Evolutionary conservation across 202 grass and related monocot species (phyloP), one percentile per base, ranked within the genome.

Genomic region (Panicum hallii): DNA sequence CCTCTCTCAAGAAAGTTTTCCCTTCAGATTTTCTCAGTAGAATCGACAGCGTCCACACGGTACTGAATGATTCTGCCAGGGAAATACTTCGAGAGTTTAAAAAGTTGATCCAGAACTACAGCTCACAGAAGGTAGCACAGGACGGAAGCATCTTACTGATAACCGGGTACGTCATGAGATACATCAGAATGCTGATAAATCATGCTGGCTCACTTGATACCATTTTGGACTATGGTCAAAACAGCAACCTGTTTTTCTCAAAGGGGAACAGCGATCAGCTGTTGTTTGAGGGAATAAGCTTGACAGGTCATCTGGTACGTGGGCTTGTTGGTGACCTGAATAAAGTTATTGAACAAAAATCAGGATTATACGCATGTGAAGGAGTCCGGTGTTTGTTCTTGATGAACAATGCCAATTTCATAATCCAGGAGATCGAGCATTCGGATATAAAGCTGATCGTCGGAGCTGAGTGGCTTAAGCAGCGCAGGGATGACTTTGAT

Each of bases 121-220:
- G 79, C 49, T 47, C 40, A 2, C 52, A 71, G 53, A 82, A 82
- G 47, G 53, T 71, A 58, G 50, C 11, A 3, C 67, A 72, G 50
- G 67, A 60, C 4, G 79, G 79, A 45, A 60, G 79, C 53, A 80
- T 80, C 12, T 41, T 80, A 32, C 22, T 34, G 17, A 66, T 80
- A 15, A 74, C n/a, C 5, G 26, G 5, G 17, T 86, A 86, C 58
- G 38, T 86, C 68, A 86, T 86, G 77, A 74, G 64, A 86, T 86
- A 86, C 58, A 74, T 74, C 68, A 74, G 32, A 13, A 42, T 79
- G 67, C 75, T 79, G 26, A 15, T 80, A 79, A 74, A 74, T 15
- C 84, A 86, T 80, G 61, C 61, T 46, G 77, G 68, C 7, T 86
- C 69, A 19, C 84, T 86, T 74, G 84, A 86, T 73, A 65, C 1